These are phyloP conservation scores for Biancaea sappan DNA, from an alignment of 306 rosid genomes.

Conservation along the genomic window DNA sequence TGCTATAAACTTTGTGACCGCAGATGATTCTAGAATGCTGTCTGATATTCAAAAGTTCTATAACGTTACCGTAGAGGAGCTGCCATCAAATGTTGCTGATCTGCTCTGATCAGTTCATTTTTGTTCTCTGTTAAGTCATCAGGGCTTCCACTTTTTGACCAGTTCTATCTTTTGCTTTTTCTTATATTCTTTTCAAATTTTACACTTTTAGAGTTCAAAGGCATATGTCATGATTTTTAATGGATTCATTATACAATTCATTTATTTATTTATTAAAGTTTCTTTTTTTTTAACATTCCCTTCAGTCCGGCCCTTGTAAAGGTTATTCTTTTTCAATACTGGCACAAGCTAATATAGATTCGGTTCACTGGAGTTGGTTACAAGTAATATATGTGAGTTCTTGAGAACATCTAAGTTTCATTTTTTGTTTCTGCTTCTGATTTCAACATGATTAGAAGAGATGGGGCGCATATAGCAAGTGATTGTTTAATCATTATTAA, in stretches of 20 bases:
- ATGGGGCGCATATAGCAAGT: too few species aligned
- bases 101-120: constrained; percentile 67
- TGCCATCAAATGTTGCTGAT: constrained; percentile 88
- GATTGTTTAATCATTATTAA: too few species aligned
- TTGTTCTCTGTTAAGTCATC: constrained; percentile 41
- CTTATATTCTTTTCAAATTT: constrained; percentile 10
- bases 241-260: constrained; percentile 30
- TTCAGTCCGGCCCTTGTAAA: background rate
- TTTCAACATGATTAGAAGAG: background rate
- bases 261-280: constrained; percentile 25
- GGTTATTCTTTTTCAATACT: background rate
- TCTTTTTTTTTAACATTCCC: background rate
- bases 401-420: background rate
- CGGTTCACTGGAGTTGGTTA: too few species aligned
- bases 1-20: constrained; percentile 81
- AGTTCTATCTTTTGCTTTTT: constrained; percentile 42
- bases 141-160: constrained; percentile 37
- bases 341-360: background rate
- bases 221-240: constrained; percentile 44
- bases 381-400: background rate
- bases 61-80: constrained; percentile 87
- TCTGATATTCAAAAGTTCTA: constrained; percentile 90
- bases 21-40: constrained; percentile 78
- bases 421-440: background rate
- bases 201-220: constrained; percentile 40